A percentile compares a stretch with the other conserved stretches of the same genome.
phyloP scores from a whole-genome alignment of 345 rosid species.

The Syzygium jambos region DNA sequence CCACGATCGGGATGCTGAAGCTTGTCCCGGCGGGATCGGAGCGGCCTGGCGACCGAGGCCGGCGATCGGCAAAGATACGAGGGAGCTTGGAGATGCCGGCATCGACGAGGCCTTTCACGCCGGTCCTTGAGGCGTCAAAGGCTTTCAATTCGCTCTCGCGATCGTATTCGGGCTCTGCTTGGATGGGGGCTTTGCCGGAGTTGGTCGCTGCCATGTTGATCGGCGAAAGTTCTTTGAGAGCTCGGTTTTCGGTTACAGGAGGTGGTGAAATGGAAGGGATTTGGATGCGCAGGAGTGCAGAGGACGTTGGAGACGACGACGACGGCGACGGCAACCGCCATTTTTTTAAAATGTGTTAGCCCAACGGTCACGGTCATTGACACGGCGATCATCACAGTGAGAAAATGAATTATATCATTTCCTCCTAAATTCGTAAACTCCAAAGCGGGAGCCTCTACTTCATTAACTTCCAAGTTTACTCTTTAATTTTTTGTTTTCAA shows the following conservation, averaged over 20 bases:
- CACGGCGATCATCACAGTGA: no score
- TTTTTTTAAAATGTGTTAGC: neutral
- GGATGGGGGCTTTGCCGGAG: neutral
- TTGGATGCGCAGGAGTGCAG: neutral
- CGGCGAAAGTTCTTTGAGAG: neutral
- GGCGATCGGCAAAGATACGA: conserved; percentile 17
- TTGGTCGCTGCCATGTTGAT: neutral
- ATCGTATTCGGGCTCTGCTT: neutral
- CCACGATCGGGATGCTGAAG: conserved; percentile 27
- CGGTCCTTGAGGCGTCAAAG: conserved; percentile 8
- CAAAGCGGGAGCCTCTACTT: no score
- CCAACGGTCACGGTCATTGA: neutral
- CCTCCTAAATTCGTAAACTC: no score
- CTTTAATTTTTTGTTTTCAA: no score
- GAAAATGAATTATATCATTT: no score
- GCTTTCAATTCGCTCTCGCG: conserved; percentile 12
- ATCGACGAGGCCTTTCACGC: conserved; percentile 42
- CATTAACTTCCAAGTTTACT: no score
- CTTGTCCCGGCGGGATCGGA: neutral
- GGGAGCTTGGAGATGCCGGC: conserved; percentile 19
- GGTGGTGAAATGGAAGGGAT: neutral
- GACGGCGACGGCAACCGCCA: rapidly evolving
- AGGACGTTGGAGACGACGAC: neutral
- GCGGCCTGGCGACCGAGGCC: neutral
- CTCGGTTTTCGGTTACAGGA: neutral